Evolutionary conservation across 2,329 filamentous ascomycete genomes (phyloP), one percentile per base, ranked within the genome.

Genomic region (Pseudonectria buxi): DNA sequence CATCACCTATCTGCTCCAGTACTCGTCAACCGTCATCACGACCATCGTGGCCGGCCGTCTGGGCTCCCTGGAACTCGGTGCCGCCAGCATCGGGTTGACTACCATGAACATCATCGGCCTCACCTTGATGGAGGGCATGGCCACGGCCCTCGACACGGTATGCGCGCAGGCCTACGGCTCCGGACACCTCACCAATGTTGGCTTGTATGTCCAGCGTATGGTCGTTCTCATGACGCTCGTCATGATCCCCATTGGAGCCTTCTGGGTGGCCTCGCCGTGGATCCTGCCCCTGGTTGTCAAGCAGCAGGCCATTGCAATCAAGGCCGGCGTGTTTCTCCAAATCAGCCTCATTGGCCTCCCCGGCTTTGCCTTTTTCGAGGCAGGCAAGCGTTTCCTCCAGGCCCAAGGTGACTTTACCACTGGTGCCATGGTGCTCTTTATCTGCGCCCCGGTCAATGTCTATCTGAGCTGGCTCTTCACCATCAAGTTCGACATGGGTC

Each of bases 71-170:
- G 71, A 72, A 38, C 52, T 76, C 9, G 72, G 68, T 2, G 72
- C 71, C 0, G 69, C 71, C 0, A 70, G 65, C 35, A 50, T 75
- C 12, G 69, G 68, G 15, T 64, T 68, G 15, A 74, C 70, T 30
- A 74, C 71, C 0, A 68, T 72, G 44, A 74, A 70, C 40, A 74
- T 76, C 33, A 58, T 70, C 6, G 72, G 72, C 1, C 62, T 69
- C 14, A 65, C 72, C 2, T 55, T 71, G 14, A 49, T 50, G 16
- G 49, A 53, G 28, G 50, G 50, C 24, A 53, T 53, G 50, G 48
- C 50, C 2, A 53, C 50, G 0, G 48, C 50, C 7, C 43, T 53
- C 6, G 50, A 53, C 18, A 53, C 50, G 3, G 43, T 53, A 3
- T 53, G 50, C 4, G 45, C 50, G 0, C 50, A 53, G 6, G 40